Evolutionary conservation across 345 rosid species (phyloP).

Genomic region (Anacardium occidentale): DNA sequence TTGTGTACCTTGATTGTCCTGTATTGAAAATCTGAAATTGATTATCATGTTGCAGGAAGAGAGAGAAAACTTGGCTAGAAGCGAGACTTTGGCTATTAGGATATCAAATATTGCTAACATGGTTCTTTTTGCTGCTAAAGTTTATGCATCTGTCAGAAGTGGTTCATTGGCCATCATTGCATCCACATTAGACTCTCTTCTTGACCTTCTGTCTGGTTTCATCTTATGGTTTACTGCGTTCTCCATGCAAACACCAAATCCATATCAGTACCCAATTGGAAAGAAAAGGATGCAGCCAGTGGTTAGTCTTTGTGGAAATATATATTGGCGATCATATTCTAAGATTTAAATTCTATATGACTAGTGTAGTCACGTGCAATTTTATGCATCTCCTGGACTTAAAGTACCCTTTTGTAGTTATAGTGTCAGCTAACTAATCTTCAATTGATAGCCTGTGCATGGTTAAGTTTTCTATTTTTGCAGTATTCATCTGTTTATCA

Average conservation of each 20-base stretch:
- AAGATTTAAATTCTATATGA: conserved; percentile 6
- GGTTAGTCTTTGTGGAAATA: conserved; percentile 50
- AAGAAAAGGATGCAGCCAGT: conserved; percentile 98
- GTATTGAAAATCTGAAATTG: conserved; percentile 4
- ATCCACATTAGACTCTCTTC: conserved; percentile 95
- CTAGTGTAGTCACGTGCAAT: background rate
- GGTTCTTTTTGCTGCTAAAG: conserved; percentile 93
- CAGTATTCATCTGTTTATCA: background rate
- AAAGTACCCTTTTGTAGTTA: background rate
- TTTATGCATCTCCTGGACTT: background rate
- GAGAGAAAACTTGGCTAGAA: conserved; percentile 73
- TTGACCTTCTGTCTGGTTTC: conserved; percentile 97
- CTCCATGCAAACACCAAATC: conserved; percentile 95
- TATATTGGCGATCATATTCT: background rate
- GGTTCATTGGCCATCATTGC: conserved; percentile 96
- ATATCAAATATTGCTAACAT: conserved; percentile 89
- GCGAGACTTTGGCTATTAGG: conserved; percentile 86
- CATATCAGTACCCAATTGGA: conserved; percentile 94
- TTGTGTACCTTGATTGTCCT: background rate
- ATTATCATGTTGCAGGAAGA: conserved; percentile 64
- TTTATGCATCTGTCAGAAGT: conserved; percentile 84
- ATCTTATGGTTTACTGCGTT: conserved; percentile 99
- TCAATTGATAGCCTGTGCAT: background rate
- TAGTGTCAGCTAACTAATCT: background rate
- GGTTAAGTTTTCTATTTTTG: background rate